A percentile compares a stretch with the other conserved stretches of the same genome.
Conservation (phyloP, 495 filamentous ascomycete species). For the Penicillium argentinense region DNA sequence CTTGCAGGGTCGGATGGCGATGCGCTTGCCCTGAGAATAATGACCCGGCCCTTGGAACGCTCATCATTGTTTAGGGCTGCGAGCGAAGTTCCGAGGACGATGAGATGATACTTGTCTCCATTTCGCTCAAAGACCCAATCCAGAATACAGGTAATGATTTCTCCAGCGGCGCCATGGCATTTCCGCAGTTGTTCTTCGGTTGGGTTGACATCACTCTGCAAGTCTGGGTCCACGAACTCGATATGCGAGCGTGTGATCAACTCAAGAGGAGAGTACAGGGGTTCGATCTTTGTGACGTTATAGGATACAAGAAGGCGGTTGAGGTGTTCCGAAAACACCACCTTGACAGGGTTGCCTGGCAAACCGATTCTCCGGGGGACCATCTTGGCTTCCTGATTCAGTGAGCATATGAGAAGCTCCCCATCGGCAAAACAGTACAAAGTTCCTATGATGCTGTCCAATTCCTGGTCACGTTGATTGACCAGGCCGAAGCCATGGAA, state of each 20-base stretch:
- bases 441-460: conserved; percentile 21
- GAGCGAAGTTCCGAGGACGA: conserved; percentile 45
- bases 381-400: conserved; percentile 33
- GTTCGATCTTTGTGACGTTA: conserved; percentile 21
- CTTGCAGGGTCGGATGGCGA: conserved; percentile 23
- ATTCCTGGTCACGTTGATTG: conserved; percentile 8
- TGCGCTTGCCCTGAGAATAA: conserved; percentile 36
- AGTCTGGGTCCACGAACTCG: conserved; percentile 44
- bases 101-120: conserved; percentile 45
- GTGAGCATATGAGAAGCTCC: conserved; percentile 38
- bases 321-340: conserved; percentile 42
- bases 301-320: conserved; percentile 45
- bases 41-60: conserved; percentile 26
- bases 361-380: conserved; percentile 45
- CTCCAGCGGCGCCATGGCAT: conserved; percentile 39
- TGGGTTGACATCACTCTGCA: conserved; percentile 24
- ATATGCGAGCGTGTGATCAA: conserved; percentile 33
- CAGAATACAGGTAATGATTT: conserved; percentile 48
- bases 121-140: conserved; percentile 48
- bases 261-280: conserved; percentile 23
- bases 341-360: conserved; percentile 42
- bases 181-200: conserved; percentile 25
- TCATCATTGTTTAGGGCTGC: conserved; percentile 8
- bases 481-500: conserved; percentile 36
- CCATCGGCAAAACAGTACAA: conserved; percentile 46